Conservation (phyloP, 208 protist genomes). For the Porcisia hertigi region DNA sequence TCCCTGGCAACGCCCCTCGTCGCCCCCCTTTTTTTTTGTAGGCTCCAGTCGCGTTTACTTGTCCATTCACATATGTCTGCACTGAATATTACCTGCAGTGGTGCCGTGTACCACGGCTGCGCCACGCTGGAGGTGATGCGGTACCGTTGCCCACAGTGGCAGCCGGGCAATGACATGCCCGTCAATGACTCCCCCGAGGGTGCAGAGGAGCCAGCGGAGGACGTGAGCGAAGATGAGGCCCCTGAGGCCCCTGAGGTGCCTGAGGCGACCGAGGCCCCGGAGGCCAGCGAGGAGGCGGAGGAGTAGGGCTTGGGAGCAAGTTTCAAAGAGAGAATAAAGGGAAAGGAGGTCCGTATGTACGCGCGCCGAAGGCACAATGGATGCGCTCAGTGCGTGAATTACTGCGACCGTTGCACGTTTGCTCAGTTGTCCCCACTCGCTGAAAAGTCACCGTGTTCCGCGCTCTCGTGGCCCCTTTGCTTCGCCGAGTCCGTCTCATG, state of each 20-base stretch:
- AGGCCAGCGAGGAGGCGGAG: slow-evolving; percentile 19
- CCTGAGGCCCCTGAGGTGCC: slow-evolving; percentile 11
- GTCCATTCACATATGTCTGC: slow-evolving; percentile 52
- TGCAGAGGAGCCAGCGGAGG: slow-evolving; percentile 24
- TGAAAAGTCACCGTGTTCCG: not conserved
- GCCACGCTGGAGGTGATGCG: slow-evolving; percentile 69
- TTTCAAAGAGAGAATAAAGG: not conserved
- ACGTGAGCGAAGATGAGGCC: slow-evolving; percentile 14
- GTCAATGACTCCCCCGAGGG: slow-evolving; percentile 38
- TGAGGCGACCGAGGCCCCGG: not conserved
- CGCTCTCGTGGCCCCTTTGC: not conserved
- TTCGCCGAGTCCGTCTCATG: not conserved
- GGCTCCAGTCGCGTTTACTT: not conserved
- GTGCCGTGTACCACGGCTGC: slow-evolving; percentile 59
- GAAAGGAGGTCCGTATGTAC: not conserved
- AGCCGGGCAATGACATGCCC: slow-evolving; percentile 57
- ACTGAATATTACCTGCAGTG: slow-evolving; percentile 72
- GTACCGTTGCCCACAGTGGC: slow-evolving; percentile 71
- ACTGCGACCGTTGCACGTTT: not conserved
- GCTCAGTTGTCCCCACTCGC: not conserved
- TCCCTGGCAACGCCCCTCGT: not conserved
- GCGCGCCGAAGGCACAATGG: not conserved
- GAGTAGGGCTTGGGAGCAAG: slow-evolving; percentile 3
- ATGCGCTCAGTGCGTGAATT: not conserved
- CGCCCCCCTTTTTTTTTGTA: not conserved